These are phyloP conservation scores for Aureobasidium sp. DNA, from an alignment of 2,329 filamentous ascomycete species.

Conservation along the genomic window DNA sequence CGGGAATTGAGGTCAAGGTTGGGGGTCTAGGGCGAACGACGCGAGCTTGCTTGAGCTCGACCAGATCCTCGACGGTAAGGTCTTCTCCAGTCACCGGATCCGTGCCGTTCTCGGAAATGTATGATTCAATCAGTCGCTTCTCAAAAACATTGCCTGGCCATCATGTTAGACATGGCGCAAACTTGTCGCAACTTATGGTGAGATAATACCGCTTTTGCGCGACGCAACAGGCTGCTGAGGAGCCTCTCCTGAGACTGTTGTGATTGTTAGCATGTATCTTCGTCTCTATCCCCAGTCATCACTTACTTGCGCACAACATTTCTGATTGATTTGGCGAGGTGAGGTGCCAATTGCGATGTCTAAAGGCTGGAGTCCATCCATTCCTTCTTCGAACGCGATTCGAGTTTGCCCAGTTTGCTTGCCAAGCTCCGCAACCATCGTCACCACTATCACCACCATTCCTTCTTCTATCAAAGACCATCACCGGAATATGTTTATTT, in stretches of 20 bases:
- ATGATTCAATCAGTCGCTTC: conserved; percentile 88
- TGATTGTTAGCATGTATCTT: conserved; percentile 20
- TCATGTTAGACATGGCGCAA: conserved; percentile 18
- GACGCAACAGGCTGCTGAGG: conserved; percentile 93
- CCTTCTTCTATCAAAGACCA: background rate
- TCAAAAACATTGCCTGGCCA: conserved; percentile 77
- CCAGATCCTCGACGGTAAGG: conserved; percentile 73
- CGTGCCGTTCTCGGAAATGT: conserved; percentile 86
- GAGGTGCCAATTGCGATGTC: background rate
- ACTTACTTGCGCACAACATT: conserved; percentile 37
- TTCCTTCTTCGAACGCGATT: conserved; percentile 1
- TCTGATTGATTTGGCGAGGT: conserved; percentile 4
- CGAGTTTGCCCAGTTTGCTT: conserved; percentile 11
- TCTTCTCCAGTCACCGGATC: conserved; percentile 87
- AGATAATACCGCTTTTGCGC: conserved; percentile 72
- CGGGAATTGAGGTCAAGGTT: conserved; percentile 90
- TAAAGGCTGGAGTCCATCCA: background rate
- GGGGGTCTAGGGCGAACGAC: conserved; percentile 84
- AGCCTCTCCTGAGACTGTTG: conserved; percentile 85
- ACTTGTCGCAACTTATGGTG: conserved; percentile 14
- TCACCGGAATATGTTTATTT: too few species aligned
- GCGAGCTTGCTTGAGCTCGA: conserved; percentile 77
- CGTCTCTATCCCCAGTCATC: background rate
- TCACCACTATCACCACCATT: background rate
- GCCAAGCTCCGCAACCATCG: background rate